Evolutionary conservation across 805 yeast species (phyloP), one percentile per base, ranked within the genome.

Genomic region (Pichia nakasei): DNA sequence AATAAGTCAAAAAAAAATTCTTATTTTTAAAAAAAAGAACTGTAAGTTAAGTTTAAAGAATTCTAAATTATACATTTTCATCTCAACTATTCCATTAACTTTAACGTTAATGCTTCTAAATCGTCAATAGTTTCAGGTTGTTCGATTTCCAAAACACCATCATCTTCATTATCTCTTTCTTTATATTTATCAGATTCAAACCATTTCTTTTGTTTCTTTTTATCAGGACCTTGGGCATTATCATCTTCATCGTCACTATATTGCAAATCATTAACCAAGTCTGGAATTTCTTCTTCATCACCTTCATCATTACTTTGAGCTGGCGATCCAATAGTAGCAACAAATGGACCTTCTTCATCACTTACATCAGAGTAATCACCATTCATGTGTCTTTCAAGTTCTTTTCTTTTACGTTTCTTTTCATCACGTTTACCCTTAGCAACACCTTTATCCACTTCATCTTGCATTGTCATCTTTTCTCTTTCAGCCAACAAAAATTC

Each of bases 81-180:
- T n/a, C n/a, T n/a, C n/a, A n/a, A n/a, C 12, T 34, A 44, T 19
- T 37, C 39, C 41, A 49, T 45, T 21, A 76, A 69, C 52, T 67
- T 66, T 37, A 70, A 73, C 2, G 95, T 81, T 67, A 86, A 75
- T 40, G 94, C 88, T 69, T 93, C 98, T 63, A 93, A 73, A 58
- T 93, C 98, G 62, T 87, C 96, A 60, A 93, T 69, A 17, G 95
- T 84, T 56, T 86, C 84, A 15, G 97, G 97, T 55, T 80, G 85
- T 53, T 85, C 94, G 38, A 85, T 70, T 65, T 89, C 96, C 48
- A 85, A 67, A 38, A 83, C 66, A 9, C 60, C 55, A 9, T 59
- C 59, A 19, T 59, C 53, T 12, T 49, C 49, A 19, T 50, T 53
- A 31, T 52, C 56, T 11, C 48, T 48, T 29, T 50, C 46, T 37